Percentiles rank a stretch among this genome's conserved stretches.
Evolutionary conservation across 768 basidiomycete genomes (phyloP).

Genomic region (Leccinellum albellum): DNA sequence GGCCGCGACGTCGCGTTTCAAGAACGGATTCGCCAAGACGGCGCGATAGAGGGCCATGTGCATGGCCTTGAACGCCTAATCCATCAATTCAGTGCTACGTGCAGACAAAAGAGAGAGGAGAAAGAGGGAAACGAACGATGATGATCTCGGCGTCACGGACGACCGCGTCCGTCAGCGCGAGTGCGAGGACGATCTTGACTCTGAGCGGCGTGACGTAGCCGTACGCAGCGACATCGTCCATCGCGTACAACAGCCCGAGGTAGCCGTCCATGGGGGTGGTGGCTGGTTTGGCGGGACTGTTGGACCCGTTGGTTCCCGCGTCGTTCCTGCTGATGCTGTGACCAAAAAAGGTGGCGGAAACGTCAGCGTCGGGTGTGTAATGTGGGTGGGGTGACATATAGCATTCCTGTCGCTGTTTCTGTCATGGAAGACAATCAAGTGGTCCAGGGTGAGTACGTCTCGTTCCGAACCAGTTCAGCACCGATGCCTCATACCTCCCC

Average conservation of each 20-base stretch:
- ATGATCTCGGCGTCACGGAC: conserved; percentile 78
- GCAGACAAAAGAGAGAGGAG: background rate
- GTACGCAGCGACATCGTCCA: conserved; percentile 91
- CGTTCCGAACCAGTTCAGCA: background rate
- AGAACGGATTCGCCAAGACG: conserved; percentile 84
- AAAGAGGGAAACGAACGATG: conserved; percentile 45
- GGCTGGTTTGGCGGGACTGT: background rate
- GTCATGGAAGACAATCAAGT: too few relatives aligned
- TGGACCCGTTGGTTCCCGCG: background rate
- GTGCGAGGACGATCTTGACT: conserved; percentile 79
- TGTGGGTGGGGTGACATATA: background rate
- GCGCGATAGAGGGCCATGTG: conserved; percentile 85
- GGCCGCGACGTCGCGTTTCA: conserved; percentile 53
- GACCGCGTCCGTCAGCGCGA: conserved; percentile 77
- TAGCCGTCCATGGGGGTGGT: conserved; percentile 72
- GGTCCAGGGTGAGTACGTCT: too few relatives aligned
- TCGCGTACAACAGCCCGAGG: conserved; percentile 80
- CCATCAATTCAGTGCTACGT: too few relatives aligned
- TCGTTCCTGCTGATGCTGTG: background rate
- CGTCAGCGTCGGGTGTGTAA: background rate
- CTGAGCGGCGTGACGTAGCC: conserved; percentile 87
- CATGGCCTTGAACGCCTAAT: conserved; percentile 81
- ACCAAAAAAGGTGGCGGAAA: too few relatives aligned
- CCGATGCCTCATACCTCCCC: background rate
- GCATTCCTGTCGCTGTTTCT: background rate